Conservation (phyloP, 1,284 basidiomycete species). For the Leccinum variabile region DNA sequence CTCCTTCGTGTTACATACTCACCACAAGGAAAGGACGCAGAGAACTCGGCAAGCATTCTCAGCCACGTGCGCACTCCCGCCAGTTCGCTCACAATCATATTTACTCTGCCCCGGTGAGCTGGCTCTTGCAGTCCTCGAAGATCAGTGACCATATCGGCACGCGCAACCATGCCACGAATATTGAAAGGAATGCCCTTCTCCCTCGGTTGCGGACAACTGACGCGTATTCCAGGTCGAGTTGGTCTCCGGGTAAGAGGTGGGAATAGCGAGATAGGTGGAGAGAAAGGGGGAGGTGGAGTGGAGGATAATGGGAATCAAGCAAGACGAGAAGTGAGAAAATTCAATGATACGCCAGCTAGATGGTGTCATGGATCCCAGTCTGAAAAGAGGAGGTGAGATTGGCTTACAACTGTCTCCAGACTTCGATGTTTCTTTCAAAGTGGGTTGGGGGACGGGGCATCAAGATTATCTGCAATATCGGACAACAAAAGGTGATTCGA, state of each 20-base stretch:
- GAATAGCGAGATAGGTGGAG: conserved; percentile 48
- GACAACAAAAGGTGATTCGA: conserved; percentile 13
- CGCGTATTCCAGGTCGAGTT: not conserved
- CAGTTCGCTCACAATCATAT: too few species aligned
- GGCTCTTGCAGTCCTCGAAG: too few species aligned
- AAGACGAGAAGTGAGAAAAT: conserved; percentile 75
- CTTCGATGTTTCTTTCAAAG: conserved; percentile 88
- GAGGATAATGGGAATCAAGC: conserved; percentile 84
- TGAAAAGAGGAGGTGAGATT: conserved; percentile 3
- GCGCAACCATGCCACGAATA: too few species aligned
- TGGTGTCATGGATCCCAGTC: conserved; percentile 10
- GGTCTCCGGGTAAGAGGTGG: conserved; percentile 6
- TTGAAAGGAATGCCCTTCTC: too few species aligned
- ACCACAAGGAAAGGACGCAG: not conserved
- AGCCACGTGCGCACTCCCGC: too few species aligned
- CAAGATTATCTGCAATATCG: conserved; percentile 5
- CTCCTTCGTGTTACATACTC: too few species aligned
- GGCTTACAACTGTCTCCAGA: conserved; percentile 86
- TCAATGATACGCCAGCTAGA: conserved; percentile 88
- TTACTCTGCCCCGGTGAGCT: too few species aligned
- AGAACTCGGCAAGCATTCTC: too few species aligned
- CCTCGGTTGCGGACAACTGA: too few species aligned
- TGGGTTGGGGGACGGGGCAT: conserved; percentile 71
- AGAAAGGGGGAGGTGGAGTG: conserved; percentile 63
- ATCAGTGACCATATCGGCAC: too few species aligned